Conservation (phyloP, 1,284 basidiomycete species). For the Cryptococcus sp. region DNA sequence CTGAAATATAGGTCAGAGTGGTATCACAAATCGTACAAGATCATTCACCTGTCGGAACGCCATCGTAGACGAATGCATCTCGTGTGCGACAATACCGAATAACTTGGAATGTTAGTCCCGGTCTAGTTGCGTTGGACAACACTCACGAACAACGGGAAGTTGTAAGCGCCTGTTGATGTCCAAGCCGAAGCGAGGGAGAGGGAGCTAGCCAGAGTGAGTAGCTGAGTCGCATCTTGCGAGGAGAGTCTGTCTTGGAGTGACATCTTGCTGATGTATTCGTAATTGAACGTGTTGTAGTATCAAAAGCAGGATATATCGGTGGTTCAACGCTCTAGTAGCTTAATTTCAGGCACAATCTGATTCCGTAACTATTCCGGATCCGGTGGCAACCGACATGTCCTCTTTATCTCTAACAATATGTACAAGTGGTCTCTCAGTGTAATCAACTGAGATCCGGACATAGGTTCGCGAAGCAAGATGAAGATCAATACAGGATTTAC, state of each 20-base stretch:
- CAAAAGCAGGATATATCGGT: no score
- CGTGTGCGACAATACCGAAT: slow-evolving; percentile 36
- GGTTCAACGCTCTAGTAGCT: no score
- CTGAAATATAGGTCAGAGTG: slow-evolving; percentile 6
- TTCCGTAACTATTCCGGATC: no score
- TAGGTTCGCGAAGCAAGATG: no score
- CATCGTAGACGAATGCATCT: slow-evolving; percentile 22
- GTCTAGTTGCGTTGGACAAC: not conserved
- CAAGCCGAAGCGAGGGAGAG: slow-evolving; percentile 26
- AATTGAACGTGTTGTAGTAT: no score
- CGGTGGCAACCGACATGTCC: no score
- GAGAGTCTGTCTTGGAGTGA: slow-evolving; percentile 32
- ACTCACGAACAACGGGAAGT: slow-evolving; percentile 39
- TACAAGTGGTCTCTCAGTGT: no score
- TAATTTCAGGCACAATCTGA: no score
- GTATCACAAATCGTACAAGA: not conserved
- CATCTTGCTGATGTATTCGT: slow-evolving; percentile 11
- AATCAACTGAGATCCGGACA: no score
- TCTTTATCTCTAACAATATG: no score
- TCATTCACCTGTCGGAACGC: slow-evolving; percentile 23
- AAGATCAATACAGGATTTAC: no score
- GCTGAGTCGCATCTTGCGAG: slow-evolving; percentile 27
- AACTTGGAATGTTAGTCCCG: slow-evolving; percentile 17
- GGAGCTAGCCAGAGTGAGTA: slow-evolving; percentile 26
- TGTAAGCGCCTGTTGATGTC: slow-evolving; percentile 20